phyloP scores from a whole-genome alignment of 768 basidiomycete genomes.

The Obba rivulosa region DNA sequence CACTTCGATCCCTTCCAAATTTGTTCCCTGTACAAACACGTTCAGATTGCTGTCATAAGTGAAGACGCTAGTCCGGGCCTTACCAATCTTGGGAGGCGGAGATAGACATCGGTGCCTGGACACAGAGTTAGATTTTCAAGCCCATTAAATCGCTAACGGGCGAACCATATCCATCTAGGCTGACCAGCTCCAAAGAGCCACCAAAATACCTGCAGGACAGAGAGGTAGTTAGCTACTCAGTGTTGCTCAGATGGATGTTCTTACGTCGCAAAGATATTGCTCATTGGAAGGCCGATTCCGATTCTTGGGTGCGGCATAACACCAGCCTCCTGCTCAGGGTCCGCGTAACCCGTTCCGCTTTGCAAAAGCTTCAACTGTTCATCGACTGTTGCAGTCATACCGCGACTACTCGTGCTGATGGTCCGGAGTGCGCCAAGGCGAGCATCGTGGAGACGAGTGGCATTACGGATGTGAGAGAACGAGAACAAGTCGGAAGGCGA shows the following conservation, averaged over 20 bases:
- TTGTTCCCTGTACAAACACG: slow-evolving; percentile 56
- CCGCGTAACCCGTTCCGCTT: slow-evolving; percentile 19
- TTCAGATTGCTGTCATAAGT: too few relatives aligned
- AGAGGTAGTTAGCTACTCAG: neutral
- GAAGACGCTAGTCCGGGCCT: neutral
- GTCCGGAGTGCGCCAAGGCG: slow-evolving; percentile 64
- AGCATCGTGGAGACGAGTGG: slow-evolving; percentile 58
- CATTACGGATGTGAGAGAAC: slow-evolving; percentile 82
- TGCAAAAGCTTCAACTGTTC: slow-evolving; percentile 65
- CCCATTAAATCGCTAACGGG: slow-evolving; percentile 1
- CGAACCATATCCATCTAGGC: slow-evolving; percentile 81
- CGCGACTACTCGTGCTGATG: slow-evolving; percentile 53
- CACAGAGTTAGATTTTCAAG: neutral
- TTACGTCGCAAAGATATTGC: slow-evolving; percentile 80
- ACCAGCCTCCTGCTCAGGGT: slow-evolving; percentile 38
- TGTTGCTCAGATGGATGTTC: slow-evolving; percentile 16
- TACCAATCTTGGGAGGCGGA: slow-evolving; percentile 77
- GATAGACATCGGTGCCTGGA: slow-evolving; percentile 76
- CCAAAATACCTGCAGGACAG: slow-evolving; percentile 62
- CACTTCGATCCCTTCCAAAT: slow-evolving; percentile 79
- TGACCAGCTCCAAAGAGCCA: slow-evolving; percentile 72
- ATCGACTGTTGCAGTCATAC: slow-evolving; percentile 71
- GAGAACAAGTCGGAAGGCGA: slow-evolving; percentile 79
- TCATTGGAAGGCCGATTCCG: slow-evolving; percentile 85
- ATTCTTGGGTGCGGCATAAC: slow-evolving; percentile 57